Conservation (phyloP, 2,329 filamentous ascomycete species). For the Microdochium nivale region DNA sequence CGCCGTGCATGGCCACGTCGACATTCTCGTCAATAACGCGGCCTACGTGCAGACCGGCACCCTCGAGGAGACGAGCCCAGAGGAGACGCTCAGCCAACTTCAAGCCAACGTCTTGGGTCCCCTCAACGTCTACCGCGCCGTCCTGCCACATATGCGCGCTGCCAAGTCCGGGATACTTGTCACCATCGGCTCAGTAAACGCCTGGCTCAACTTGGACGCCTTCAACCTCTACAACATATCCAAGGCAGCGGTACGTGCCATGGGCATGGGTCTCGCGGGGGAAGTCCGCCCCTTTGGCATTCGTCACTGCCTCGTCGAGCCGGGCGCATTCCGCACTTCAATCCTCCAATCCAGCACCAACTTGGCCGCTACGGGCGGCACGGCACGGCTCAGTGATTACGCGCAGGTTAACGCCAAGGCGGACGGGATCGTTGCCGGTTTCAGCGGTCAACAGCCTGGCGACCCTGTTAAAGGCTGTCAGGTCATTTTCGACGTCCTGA, state of each 20-base stretch:
- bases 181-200: constrained; percentile 24
- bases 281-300: constrained; percentile 25
- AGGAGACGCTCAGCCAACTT: constrained; percentile 16
- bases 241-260: constrained; percentile 22
- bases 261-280: constrained; percentile 11
- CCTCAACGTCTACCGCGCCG: constrained; percentile 23
- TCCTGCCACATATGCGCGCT: constrained; percentile 25
- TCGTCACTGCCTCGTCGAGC: constrained; percentile 23
- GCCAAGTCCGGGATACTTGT: constrained; percentile 22
- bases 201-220: constrained; percentile 15
- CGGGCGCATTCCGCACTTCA: constrained; percentile 24
- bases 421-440: constrained; percentile 2
- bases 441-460: constrained; percentile 14
- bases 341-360: constrained; percentile 13
- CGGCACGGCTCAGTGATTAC: constrained; percentile 7
- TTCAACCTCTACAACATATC: constrained; percentile 23
- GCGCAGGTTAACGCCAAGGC: constrained; percentile 4
- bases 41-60: constrained; percentile 33
- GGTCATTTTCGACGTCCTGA: constrained; percentile 21
- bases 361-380: constrained; percentile 1
- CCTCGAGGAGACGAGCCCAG: constrained; percentile 26
- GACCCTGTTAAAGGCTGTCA: constrained; percentile 19
- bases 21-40: constrained; percentile 37
- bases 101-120: constrained; percentile 27
- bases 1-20: constrained; percentile 28